These are phyloP conservation scores for Hypoxylon sp. DNA, from an alignment of 2,329 filamentous ascomycete genomes.

Conservation along the genomic window DNA sequence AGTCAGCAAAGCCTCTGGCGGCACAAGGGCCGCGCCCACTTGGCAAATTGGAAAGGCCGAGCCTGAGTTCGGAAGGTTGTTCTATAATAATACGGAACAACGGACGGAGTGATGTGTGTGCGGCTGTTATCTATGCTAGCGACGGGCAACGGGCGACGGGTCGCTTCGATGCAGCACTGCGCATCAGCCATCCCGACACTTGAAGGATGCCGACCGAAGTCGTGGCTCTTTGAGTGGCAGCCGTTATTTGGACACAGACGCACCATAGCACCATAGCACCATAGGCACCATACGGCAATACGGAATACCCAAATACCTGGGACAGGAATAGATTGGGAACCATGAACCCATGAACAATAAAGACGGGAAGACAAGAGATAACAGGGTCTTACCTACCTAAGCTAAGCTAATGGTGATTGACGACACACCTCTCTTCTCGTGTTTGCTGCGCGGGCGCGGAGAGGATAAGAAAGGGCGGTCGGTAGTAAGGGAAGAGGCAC, in stretches of 20 bases:
- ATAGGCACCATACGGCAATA: slow-evolving; percentile 23
- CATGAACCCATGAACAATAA: slow-evolving; percentile 9
- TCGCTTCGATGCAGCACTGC: slow-evolving; percentile 42
- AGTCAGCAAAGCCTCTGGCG: slow-evolving; percentile 23
- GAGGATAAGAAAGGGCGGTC: slow-evolving; percentile 34
- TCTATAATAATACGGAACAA: slow-evolving; percentile 32
- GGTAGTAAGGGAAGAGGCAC: slow-evolving; percentile 34
- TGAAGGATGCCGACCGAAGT: slow-evolving; percentile 40
- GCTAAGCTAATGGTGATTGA: slow-evolving; percentile 41
- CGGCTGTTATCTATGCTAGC: slow-evolving; percentile 31
- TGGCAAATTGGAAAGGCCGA: slow-evolving; percentile 23
- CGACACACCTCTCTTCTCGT: slow-evolving; percentile 35
- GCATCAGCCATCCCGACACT: slow-evolving; percentile 43
- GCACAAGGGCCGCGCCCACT: slow-evolving; percentile 33
- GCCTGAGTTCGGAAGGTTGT: slow-evolving; percentile 24
- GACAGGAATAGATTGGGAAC: slow-evolving; percentile 17
- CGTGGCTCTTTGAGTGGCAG: slow-evolving; percentile 21
- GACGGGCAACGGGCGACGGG: slow-evolving; percentile 33
- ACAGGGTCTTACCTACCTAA: slow-evolving; percentile 43
- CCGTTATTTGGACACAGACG: slow-evolving; percentile 26
- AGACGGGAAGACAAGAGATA: slow-evolving; percentile 22
- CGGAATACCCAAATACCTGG: slow-evolving; percentile 30
- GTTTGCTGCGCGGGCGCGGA: slow-evolving; percentile 37
- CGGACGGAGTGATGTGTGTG: slow-evolving; percentile 42
- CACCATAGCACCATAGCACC: slow-evolving; percentile 17